Percentiles rank a stretch among this genome's conserved stretches.
These are phyloP conservation scores for Hansenula lynferdii DNA, from an alignment of 1,139 yeast species.

Conservation along the genomic window DNA sequence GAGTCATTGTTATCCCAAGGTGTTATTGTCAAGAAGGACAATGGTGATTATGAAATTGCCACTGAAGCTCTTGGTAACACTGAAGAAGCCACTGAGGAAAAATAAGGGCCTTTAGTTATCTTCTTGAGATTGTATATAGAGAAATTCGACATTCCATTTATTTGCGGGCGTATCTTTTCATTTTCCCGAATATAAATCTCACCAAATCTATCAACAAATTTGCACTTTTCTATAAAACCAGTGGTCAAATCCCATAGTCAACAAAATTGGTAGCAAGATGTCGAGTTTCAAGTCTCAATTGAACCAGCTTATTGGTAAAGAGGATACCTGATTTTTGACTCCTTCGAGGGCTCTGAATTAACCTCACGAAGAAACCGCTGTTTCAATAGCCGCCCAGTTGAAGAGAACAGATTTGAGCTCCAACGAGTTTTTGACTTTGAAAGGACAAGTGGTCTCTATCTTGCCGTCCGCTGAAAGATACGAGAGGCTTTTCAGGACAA, in stretches of 20 bases:
- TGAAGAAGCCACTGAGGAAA: too few relatives aligned
- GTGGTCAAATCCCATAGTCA: too few relatives aligned
- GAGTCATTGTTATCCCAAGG: constrained; percentile 64
- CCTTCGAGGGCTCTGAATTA: too few relatives aligned
- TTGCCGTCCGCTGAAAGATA: constrained; percentile 19
- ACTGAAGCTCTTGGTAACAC: constrained; percentile 12
- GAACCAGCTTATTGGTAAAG: constrained; percentile 13
- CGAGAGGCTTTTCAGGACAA: constrained; percentile 15
- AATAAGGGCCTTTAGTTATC: too few relatives aligned
- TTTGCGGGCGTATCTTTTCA: too few relatives aligned
- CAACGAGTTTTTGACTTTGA: too few relatives aligned
- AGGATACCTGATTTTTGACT: too few relatives aligned
- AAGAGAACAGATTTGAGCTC: neutral
- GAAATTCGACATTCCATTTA: neutral
- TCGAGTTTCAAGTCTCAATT: constrained; percentile 12
- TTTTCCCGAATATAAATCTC: too few relatives aligned
- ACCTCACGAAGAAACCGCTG: neutral
- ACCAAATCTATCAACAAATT: too few relatives aligned
- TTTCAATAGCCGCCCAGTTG: neutral
- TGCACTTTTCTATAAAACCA: too few relatives aligned
- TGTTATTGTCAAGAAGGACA: constrained; percentile 42
- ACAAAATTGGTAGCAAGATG: too few relatives aligned
- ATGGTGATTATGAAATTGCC: constrained; percentile 39
- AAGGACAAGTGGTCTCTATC: neutral
- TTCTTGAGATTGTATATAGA: neutral